Percentiles rank a stretch among this genome's conserved stretches.
Evolutionary conservation across 2,329 filamentous ascomycete genomes (phyloP).

Genomic region (Xenoacremonium recifei): DNA sequence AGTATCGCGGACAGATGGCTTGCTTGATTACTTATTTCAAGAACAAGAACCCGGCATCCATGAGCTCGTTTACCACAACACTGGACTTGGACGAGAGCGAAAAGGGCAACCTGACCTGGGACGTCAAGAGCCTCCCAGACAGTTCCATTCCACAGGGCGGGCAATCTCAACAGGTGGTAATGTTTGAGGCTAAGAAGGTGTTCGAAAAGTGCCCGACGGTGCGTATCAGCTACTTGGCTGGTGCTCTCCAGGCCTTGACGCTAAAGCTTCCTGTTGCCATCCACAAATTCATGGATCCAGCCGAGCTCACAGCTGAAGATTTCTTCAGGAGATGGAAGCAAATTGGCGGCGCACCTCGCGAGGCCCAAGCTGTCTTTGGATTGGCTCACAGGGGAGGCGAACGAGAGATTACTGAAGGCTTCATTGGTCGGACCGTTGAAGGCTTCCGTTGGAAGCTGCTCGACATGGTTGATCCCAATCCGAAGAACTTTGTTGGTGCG

Average conservation of each 20-base stretch:
- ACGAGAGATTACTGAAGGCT: constrained; percentile 66
- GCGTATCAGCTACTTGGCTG: constrained; percentile 89
- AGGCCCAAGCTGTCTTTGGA: constrained; percentile 85
- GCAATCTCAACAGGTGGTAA: constrained; percentile 89
- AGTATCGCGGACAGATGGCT: constrained; percentile 93
- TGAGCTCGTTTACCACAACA: constrained; percentile 92
- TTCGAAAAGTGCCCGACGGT: constrained; percentile 88
- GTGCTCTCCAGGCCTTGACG: constrained; percentile 87
- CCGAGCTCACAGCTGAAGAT: constrained; percentile 82
- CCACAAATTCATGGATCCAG: constrained; percentile 96
- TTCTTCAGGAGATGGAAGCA: constrained; percentile 99
- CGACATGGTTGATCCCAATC: constrained; percentile 84
- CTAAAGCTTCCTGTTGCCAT: constrained; percentile 84
- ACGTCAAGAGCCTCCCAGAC: constrained; percentile 86
- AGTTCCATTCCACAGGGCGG: constrained; percentile 70
- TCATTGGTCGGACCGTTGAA: constrained; percentile 70
- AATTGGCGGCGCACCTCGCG: constrained; percentile 83
- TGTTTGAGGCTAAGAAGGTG: constrained; percentile 83
- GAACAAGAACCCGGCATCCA: constrained; percentile 83
- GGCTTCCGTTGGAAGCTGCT: constrained; percentile 90
- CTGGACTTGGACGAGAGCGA: constrained; percentile 74
- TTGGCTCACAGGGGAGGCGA: constrained; percentile 49
- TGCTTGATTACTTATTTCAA: constrained; percentile 94
- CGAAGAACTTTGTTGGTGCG: constrained; percentile 89
- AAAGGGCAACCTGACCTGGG: constrained; percentile 70